These are phyloP conservation scores for Hyphopichia buzzinii DNA, from an alignment of 1,139 yeast genomes.

Conservation along the genomic window DNA sequence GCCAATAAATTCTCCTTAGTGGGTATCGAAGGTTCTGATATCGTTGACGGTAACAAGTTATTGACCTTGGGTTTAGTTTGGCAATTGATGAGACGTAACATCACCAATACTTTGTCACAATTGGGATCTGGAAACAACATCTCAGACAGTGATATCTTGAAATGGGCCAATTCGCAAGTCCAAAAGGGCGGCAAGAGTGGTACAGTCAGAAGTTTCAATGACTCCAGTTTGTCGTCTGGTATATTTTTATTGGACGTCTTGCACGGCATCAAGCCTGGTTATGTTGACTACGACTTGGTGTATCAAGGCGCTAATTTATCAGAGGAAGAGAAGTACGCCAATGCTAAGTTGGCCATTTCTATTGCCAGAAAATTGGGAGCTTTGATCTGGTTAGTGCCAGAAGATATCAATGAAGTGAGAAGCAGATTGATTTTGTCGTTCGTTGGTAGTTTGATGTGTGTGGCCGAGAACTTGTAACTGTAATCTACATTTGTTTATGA, in stretches of 20 bases:
- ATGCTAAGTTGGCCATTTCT: conserved; percentile 95
- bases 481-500: background rate
- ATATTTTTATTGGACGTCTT: conserved; percentile 85
- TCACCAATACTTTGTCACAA: conserved; percentile 74
- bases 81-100: conserved; percentile 98
- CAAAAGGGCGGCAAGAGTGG: conserved; percentile 75
- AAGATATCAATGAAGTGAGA: conserved; percentile 95
- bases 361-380: conserved; percentile 98
- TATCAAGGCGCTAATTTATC: conserved; percentile 59
- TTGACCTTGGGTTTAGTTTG: conserved; percentile 94
- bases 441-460: conserved; percentile 87
- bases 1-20: conserved; percentile 89
- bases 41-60: conserved; percentile 88
- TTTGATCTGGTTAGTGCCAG: conserved; percentile 98
- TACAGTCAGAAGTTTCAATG: conserved; percentile 80
- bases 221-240: conserved; percentile 70
- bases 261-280: conserved; percentile 94
- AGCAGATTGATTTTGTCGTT: conserved; percentile 89
- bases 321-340: conserved; percentile 86
- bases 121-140: conserved; percentile 69
- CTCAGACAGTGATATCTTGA: conserved; percentile 80
- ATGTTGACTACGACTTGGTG: conserved; percentile 92
- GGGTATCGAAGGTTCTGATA: conserved; percentile 98
- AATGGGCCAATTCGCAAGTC: conserved; percentile 90
- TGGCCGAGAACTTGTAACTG: conserved; percentile 21